A percentile compares a stretch with the other conserved stretches of the same genome.
Conservation (phyloP, 345 rosid genomes). For the Mangifera indica region DNA sequence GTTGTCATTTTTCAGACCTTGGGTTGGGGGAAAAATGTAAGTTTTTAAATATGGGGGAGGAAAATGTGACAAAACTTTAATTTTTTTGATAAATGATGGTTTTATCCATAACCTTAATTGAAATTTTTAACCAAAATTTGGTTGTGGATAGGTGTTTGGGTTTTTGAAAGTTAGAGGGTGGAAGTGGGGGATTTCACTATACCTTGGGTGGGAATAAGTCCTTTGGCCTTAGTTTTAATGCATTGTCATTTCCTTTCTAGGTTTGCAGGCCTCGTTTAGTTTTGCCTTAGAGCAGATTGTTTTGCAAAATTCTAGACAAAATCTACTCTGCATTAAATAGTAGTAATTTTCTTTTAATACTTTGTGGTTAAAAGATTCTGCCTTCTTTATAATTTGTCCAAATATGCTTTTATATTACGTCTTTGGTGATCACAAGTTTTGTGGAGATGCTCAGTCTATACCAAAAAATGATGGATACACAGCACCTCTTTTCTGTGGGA, state of each 20-base stretch:
- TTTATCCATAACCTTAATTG: no score
- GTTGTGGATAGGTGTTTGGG: no score
- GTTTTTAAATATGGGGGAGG: no score
- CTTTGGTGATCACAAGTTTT: constrained; percentile 73
- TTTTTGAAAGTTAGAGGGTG: no score
- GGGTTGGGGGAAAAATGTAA: no score
- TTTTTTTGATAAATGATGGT: no score
- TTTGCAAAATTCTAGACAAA: not conserved
- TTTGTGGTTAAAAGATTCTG: not conserved
- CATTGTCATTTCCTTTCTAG: not conserved
- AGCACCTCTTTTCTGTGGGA: constrained; percentile 91
- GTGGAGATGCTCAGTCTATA: constrained; percentile 87
- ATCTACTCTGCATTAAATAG: not conserved
- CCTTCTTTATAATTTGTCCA: not conserved
- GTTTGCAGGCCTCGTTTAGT: not conserved
- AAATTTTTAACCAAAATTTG: no score
- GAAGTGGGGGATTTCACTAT: no score
- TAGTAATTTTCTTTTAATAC: not conserved
- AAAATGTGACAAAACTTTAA: no score
- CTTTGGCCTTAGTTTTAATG: not conserved
- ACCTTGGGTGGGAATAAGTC: no score
- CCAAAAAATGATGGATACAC: constrained; percentile 71
- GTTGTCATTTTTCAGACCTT: no score
- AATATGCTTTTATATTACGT: constrained; percentile 59
- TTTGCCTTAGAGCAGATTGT: not conserved